A percentile compares a stretch with the other conserved stretches of the same genome.
These are phyloP conservation scores for Crithidia bombi DNA, from an alignment of 208 protist species.

Conservation along the genomic window DNA sequence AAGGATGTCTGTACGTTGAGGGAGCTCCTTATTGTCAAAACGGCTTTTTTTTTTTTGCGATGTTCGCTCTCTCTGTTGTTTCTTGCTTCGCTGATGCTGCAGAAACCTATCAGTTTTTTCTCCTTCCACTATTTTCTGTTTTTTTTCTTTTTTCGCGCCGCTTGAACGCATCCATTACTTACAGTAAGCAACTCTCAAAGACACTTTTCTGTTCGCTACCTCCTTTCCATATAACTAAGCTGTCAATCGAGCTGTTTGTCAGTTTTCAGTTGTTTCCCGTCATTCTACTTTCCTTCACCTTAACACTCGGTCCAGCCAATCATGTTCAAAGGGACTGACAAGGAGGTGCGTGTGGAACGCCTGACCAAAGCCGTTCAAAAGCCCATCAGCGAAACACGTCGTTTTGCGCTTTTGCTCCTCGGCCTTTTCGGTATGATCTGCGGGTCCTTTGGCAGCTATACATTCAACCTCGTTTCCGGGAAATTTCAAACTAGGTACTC, in stretches of 20 bases:
- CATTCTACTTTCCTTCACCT: neutral
- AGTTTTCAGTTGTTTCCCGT: neutral
- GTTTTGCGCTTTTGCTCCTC: slow-evolving; percentile 49
- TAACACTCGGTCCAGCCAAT: neutral
- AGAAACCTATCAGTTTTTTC: neutral
- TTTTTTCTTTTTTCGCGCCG: neutral
- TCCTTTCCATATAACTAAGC: neutral
- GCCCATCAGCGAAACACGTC: slow-evolving; percentile 45
- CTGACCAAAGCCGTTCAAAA: slow-evolving; percentile 18
- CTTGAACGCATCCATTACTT: neutral
- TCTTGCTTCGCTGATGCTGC: neutral
- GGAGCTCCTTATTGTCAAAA: too few species aligned
- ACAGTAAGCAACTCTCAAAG: neutral
- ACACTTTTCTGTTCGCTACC: neutral
- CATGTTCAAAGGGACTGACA: slow-evolving; percentile 13
- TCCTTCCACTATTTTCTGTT: neutral
- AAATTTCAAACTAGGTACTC: slow-evolving; percentile 52
- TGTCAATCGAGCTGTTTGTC: neutral
- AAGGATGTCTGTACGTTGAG: too few species aligned
- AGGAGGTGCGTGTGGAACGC: slow-evolving; percentile 14
- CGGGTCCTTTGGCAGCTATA: slow-evolving; percentile 56
- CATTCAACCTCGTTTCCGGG: slow-evolving; percentile 63
- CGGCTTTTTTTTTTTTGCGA: too few species aligned
- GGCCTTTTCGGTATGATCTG: slow-evolving; percentile 53
- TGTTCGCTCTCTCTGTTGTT: too few species aligned